Evolutionary conservation across 148 eudicot species (phyloP).

Genomic region (Chenopodium quinoa): DNA sequence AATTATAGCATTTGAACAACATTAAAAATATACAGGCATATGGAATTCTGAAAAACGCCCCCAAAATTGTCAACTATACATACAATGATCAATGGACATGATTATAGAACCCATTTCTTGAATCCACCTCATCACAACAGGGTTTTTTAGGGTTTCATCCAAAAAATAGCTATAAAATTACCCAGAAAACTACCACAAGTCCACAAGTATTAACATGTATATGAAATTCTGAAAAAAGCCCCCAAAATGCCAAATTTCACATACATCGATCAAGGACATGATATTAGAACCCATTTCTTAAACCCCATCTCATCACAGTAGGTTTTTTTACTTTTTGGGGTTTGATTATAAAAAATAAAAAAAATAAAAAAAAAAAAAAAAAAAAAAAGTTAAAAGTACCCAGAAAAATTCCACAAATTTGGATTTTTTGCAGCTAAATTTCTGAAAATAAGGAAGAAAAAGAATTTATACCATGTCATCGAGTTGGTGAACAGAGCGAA

Average conservation of each 20-base stretch:
- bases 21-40: background rate
- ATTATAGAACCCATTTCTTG: background rate
- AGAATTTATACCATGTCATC: constrained; percentile 59
- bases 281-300: background rate
- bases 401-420: background rate
- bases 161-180: too few species aligned
- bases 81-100: background rate
- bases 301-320: background rate
- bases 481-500: constrained; percentile 49
- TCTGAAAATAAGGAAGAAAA: background rate
- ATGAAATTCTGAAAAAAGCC: background rate
- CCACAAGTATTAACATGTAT: background rate
- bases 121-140: background rate
- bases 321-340: background rate
- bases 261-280: background rate
- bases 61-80: background rate
- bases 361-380: too few species aligned
- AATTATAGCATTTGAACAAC: background rate
- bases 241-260: background rate
- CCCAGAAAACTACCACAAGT: too few species aligned
- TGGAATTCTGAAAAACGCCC: background rate
- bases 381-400: background rate
- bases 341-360: background rate
- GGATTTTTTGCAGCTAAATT: background rate
- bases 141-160: background rate